These are phyloP conservation scores for Populus davidiana DNA, from an alignment of 345 rosid genomes.

Conservation along the genomic window DNA sequence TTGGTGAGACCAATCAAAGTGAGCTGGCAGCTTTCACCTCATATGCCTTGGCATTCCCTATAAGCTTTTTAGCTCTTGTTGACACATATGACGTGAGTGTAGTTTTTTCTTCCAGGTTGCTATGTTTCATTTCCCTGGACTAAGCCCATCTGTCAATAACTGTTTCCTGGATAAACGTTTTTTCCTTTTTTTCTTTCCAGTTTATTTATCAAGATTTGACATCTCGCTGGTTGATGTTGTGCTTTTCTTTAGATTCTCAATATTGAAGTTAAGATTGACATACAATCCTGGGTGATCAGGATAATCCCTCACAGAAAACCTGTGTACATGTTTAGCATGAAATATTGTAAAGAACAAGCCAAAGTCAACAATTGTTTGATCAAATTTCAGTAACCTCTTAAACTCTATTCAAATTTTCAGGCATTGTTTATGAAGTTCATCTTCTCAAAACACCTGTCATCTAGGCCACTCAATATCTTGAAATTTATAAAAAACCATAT, in stretches of 20 bases:
- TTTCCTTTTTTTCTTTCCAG: not conserved
- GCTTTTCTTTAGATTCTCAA: not conserved
- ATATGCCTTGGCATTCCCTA: slow-evolving; percentile 92
- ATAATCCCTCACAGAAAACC: not conserved
- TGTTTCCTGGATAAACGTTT: not conserved
- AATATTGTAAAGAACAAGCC: not conserved
- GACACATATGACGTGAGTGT: slow-evolving; percentile 87
- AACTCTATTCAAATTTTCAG: not conserved
- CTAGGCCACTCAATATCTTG: not conserved
- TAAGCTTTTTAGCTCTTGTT: slow-evolving; percentile 76
- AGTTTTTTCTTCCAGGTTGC: slow-evolving; percentile 1
- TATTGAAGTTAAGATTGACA: not conserved
- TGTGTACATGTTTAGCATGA: not conserved
- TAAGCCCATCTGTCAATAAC: not conserved
- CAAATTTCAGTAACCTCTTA: not conserved
- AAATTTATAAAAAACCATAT: not conserved
- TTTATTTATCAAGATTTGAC: not conserved
- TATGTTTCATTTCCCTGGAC: not conserved
- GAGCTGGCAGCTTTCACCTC: slow-evolving; percentile 93
- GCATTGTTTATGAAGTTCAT: not conserved
- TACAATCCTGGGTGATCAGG: not conserved
- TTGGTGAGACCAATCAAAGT: slow-evolving; percentile 87
- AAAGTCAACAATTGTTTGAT: not conserved
- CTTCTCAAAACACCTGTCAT: not conserved
- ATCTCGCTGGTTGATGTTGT: not conserved